Evolutionary conservation across 176 grass and related monocot genomes (phyloP).

Genomic region (Eleusine coracana): DNA sequence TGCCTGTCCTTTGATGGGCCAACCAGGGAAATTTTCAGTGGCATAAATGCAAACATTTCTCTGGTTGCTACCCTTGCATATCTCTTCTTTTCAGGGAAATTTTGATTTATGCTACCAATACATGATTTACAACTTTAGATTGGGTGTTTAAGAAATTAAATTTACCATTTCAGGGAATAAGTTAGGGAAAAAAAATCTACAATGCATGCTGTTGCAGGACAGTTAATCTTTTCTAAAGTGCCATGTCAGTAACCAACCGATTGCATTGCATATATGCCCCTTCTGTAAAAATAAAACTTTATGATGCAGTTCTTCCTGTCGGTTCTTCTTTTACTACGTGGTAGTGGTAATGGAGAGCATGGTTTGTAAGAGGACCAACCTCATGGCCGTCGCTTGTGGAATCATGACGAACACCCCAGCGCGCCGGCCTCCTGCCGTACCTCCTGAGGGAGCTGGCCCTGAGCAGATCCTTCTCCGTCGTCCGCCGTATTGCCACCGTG

Average conservation of each 20-base stretch:
- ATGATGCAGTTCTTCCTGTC: background rate
- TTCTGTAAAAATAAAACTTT: background rate
- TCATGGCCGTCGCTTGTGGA: slow-evolving; percentile 64
- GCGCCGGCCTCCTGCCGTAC: slow-evolving; percentile 63
- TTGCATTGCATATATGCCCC: too few species aligned
- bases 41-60: background rate
- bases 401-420: slow-evolving; percentile 46
- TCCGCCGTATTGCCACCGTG: slow-evolving; percentile 64
- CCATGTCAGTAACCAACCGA: too few species aligned
- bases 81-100: too few species aligned
- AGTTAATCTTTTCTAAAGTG: background rate
- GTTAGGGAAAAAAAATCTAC: too few species aligned
- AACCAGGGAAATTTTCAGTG: background rate
- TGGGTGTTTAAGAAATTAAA: background rate
- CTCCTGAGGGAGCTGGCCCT: slow-evolving; percentile 57
- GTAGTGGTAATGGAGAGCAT: background rate
- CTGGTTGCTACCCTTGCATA: background rate
- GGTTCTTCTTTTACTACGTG: background rate
- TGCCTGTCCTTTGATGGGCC: background rate
- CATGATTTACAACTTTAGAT: background rate
- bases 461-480: slow-evolving; percentile 62
- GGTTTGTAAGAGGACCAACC: slow-evolving; percentile 40
- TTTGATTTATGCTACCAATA: background rate
- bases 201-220: background rate
- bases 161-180: background rate